These are phyloP conservation scores for Colletotrichum shisoi DNA, from an alignment of 2,329 filamentous ascomycete species.

Conservation along the genomic window DNA sequence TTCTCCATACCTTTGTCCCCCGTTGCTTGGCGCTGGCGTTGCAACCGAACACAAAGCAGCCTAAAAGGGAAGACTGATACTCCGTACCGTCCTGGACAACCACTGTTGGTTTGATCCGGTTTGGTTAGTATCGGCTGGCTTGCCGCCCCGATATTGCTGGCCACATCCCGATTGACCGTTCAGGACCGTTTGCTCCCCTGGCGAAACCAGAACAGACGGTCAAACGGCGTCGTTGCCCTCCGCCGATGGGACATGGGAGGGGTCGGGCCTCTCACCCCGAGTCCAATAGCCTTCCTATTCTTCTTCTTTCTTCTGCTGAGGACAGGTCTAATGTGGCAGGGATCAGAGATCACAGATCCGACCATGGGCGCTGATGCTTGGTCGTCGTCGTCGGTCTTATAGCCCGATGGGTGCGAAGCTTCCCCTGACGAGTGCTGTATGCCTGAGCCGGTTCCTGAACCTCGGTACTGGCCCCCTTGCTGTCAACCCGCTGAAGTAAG, in stretches of 20 bases:
- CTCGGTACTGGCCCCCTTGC: constrained; percentile 4
- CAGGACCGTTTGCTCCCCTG: constrained; percentile 3
- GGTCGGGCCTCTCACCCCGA: not conserved
- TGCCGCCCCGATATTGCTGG: constrained; percentile 3
- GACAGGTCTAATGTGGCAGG: constrained; percentile 13
- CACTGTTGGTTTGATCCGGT: constrained; percentile 19
- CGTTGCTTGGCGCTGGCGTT: not conserved
- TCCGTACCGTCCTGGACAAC: constrained; percentile 19
- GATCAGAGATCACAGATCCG: constrained; percentile 25
- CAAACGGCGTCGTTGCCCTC: constrained; percentile 18
- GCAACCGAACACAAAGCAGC: constrained; percentile 17
- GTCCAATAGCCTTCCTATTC: not conserved
- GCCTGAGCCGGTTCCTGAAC: constrained; percentile 8
- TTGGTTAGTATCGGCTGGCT: constrained; percentile 27
- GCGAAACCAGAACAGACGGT: constrained; percentile 18
- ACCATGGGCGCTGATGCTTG: constrained; percentile 4
- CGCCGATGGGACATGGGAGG: not conserved
- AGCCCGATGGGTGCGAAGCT: not conserved
- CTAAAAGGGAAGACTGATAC: constrained; percentile 14
- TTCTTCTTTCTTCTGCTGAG: not conserved
- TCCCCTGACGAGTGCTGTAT: constrained; percentile 9
- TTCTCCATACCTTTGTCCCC: constrained; percentile 11
- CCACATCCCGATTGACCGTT: not conserved
- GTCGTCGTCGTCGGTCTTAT: not conserved
- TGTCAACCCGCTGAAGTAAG: not conserved